Evolutionary conservation across 1,139 yeast genomes (phyloP).

Genomic region (Petasospora fabianii): DNA sequence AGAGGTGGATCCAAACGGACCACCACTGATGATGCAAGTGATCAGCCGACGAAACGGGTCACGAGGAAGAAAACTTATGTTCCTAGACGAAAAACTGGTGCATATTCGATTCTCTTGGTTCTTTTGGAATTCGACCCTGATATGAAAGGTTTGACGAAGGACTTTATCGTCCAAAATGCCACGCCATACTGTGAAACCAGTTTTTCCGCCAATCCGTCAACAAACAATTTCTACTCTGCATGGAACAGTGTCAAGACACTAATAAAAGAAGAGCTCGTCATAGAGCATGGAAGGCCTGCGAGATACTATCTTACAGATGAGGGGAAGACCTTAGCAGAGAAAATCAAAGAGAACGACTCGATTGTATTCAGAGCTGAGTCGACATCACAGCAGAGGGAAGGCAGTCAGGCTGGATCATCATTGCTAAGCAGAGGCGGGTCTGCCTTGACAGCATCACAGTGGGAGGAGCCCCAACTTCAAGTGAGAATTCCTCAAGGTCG

Average conservation of each 20-base stretch:
- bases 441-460: constrained; percentile 3
- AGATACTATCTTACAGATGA: constrained; percentile 66
- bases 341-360: constrained; percentile 46
- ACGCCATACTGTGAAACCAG: constrained; percentile 61
- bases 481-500: constrained; percentile 9
- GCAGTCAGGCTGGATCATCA: no score
- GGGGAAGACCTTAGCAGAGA: constrained; percentile 62
- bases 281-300: constrained; percentile 50
- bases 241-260: constrained; percentile 74
- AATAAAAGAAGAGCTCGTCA: constrained; percentile 58
- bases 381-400: constrained; percentile 5
- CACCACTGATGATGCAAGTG: constrained; percentile 4
- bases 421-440: no score
- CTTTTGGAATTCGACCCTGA: constrained; percentile 51
- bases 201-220: constrained; percentile 58
- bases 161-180: constrained; percentile 55
- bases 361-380: constrained; percentile 29
- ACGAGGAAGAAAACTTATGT: constrained; percentile 46
- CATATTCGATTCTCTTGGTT: constrained; percentile 76
- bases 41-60: constrained; percentile 11
- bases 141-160: constrained; percentile 53
- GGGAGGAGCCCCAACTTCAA: not conserved
- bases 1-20: constrained; percentile 3
- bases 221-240: constrained; percentile 67
- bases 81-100: constrained; percentile 80